phyloP scores from a whole-genome alignment of 768 basidiomycete species.

The Podaxis rugospora region DNA sequence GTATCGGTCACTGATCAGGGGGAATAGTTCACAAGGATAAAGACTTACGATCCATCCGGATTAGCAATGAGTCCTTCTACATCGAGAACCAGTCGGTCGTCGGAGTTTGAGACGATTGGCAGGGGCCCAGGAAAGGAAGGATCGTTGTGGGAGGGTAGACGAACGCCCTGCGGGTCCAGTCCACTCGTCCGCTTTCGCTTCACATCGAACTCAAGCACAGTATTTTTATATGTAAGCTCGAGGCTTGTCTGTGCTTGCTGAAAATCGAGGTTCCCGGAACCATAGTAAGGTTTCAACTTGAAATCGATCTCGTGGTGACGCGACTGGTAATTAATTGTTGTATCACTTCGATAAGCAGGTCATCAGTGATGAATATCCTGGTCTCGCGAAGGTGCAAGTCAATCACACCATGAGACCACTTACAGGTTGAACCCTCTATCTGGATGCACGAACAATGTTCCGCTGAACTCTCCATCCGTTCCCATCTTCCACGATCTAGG shows the following conservation, averaged over 20 bases:
- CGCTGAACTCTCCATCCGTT: constrained; percentile 36
- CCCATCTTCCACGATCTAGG: constrained; percentile 36
- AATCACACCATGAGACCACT: constrained; percentile 13
- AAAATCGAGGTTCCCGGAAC: constrained; percentile 40
- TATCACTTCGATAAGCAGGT: constrained; percentile 23
- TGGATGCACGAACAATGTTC: constrained; percentile 51
- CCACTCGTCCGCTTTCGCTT: constrained; percentile 45
- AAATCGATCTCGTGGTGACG: constrained; percentile 64
- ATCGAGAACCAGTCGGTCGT: constrained; percentile 49
- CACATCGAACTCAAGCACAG: constrained; percentile 47
- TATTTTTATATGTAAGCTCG: constrained; percentile 42
- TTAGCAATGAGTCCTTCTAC: constrained; percentile 56
- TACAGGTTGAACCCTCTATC: constrained; percentile 62
- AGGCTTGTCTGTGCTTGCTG: constrained; percentile 47
- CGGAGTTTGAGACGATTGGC: constrained; percentile 37
- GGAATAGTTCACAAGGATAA: not conserved
- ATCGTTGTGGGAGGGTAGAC: constrained; percentile 31
- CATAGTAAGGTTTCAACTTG: constrained; percentile 52
- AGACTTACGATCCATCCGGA: constrained; percentile 50
- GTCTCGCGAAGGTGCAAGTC: not conserved
- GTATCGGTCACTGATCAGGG: not conserved
- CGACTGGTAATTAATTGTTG: constrained; percentile 55
- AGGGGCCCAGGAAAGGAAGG: constrained; percentile 34
- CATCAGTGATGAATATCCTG: not conserved
- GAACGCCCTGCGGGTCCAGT: constrained; percentile 46